Base-by-base conservation (phyloP, 441 rosid genomes). In the Omphalea diandra region DNA sequence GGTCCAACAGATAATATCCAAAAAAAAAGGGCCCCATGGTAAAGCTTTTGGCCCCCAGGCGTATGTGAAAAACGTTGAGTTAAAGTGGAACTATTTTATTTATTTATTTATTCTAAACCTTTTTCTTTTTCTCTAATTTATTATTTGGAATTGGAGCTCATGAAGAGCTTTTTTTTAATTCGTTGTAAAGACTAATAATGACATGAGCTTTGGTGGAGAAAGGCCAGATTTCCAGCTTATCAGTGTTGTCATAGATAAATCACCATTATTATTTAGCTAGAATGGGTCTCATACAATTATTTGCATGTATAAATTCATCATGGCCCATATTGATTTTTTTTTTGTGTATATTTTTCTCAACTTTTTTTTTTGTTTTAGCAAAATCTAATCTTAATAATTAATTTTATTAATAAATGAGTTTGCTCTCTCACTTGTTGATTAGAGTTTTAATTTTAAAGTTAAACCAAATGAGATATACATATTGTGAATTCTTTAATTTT, bases 1-100 rank as follows among this genome's bases (percentile, higher is more conserved):
- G 82, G 71, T 35, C 82, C 83, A 38, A 38, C 27, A 69, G 80
- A 76, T 79, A n/a, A 60, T 44, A 78, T 78, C 84, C 80, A 76
- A 49, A 74, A 58, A 69, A 52, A 26, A 14, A 50, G 36, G 79
- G 80, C 53, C 17, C 77, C 77, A 47, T 62, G 17, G 49, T 9
- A 72, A 74, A 8, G 73, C 56, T 71, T 74, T 71, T 24, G 75
- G 76, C 69, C 62, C 74, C 63, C 40, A 5, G 5, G 38, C 63
- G 70, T 36, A 50, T 65, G 32, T 60, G 32, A 49, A 65, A 71
- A 46, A 63, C 63, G 18, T 52, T 1, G 0, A n/a, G 9, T 27
- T 4, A 20, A 29, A 32, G 68, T 46, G 52, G 52, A 65, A 57
- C 33, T 14, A 5, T 18, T 33, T 12, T 26, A n/a, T 33, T 41